Percentiles rank a stretch among this genome's conserved stretches.
Evolutionary conservation across 2,329 filamentous ascomycete species (phyloP).

Genomic region (Neonectria coccinea): DNA sequence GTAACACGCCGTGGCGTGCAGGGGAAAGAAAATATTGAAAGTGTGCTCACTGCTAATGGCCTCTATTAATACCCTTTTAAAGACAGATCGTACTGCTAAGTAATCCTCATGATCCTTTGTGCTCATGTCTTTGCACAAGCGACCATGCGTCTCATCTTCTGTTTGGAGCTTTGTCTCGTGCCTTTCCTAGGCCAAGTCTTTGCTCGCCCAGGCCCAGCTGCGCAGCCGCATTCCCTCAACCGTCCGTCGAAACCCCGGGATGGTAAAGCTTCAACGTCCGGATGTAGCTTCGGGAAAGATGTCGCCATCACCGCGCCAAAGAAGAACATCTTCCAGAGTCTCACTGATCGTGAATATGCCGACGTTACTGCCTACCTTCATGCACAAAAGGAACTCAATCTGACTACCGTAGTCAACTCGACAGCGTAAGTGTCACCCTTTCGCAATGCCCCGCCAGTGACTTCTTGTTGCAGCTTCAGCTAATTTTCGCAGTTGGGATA

Average conservation of each 20-base stretch:
- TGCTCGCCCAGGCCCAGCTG: slow-evolving; percentile 24
- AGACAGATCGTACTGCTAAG: neutral
- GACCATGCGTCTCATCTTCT: slow-evolving; percentile 12
- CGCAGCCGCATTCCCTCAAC: slow-evolving; percentile 25
- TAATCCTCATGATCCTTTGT: neutral
- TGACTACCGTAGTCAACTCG: slow-evolving; percentile 32
- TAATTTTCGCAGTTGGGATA: slow-evolving; percentile 27
- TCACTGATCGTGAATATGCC: slow-evolving; percentile 30
- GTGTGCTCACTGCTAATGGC: too few species aligned
- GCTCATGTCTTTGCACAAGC: neutral
- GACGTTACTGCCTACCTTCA: slow-evolving; percentile 33
- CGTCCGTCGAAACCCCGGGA: slow-evolving; percentile 14
- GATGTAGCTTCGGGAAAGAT: slow-evolving; percentile 13
- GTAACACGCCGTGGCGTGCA: slow-evolving; percentile 1
- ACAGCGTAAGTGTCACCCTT: slow-evolving; percentile 28
- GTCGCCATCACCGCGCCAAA: slow-evolving; percentile 9
- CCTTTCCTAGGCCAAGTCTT: neutral
- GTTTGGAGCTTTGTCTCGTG: slow-evolving; percentile 13
- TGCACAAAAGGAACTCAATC: slow-evolving; percentile 27
- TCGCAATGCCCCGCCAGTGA: neutral
- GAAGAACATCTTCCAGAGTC: slow-evolving; percentile 31
- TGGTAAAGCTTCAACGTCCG: neutral
- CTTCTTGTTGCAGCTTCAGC: neutral
- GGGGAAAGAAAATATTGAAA: slow-evolving; percentile 7
- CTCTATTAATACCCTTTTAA: slow-evolving; percentile 17